Conservation (phyloP, 352 stramenopile species). For the Aphanomyces stellatus region DNA sequence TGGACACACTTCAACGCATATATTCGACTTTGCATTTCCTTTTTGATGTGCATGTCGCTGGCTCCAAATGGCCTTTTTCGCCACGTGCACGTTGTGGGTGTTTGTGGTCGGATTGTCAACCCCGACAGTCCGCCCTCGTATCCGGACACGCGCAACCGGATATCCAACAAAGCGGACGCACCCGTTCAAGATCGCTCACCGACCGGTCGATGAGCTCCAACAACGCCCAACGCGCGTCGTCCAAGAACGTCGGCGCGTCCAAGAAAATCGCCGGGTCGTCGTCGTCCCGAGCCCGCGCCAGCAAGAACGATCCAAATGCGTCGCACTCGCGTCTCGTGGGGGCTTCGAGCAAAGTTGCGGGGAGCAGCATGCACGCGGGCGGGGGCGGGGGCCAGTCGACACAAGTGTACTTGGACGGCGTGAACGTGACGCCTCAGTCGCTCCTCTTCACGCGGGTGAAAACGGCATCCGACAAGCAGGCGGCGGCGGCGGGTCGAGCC, state of each 20-base stretch:
- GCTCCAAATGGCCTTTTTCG: no score
- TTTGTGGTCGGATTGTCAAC: no score
- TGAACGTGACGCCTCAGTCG: slow-evolving; percentile 69
- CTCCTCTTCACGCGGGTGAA: slow-evolving; percentile 67
- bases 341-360: slow-evolving; percentile 42
- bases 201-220: no score
- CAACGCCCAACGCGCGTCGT: neutral
- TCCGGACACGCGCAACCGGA: no score
- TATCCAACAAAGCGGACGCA: no score
- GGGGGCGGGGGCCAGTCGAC: slow-evolving; percentile 26
- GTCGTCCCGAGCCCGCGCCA: neutral
- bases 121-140: no score
- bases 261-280: slow-evolving; percentile 6
- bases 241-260: neutral
- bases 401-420: slow-evolving; percentile 58
- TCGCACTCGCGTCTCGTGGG: slow-evolving; percentile 48
- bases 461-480: slow-evolving; percentile 29
- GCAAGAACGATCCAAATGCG: slow-evolving; percentile 22
- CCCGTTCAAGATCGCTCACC: no score
- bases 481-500: slow-evolving; percentile 18
- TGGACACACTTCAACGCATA: no score
- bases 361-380: slow-evolving; percentile 30
- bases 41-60: no score
- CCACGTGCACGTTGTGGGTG: no score
- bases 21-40: no score